Conservation (phyloP, 768 basidiomycete species). For the Lactarius evosmus region DNA sequence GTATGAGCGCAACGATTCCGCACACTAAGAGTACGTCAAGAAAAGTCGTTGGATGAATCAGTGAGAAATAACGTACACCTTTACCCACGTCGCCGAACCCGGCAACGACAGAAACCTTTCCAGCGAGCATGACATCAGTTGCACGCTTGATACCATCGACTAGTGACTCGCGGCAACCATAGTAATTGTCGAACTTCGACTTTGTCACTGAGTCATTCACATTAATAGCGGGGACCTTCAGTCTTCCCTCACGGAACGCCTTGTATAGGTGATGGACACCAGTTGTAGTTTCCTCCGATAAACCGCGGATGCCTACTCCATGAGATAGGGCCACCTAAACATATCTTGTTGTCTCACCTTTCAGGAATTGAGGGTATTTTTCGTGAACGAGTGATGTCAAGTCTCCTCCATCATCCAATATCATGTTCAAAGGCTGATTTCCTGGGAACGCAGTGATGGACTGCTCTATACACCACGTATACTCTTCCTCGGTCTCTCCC, state of each 20-base stretch:
- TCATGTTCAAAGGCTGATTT: conserved; percentile 91
- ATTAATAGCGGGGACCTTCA: conserved; percentile 98
- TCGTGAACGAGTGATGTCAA: conserved; percentile 93
- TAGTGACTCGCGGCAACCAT: conserved; percentile 98
- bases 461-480: conserved; percentile 97
- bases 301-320: conserved; percentile 72
- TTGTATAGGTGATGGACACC: conserved; percentile 99
- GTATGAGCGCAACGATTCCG: conserved; percentile 95
- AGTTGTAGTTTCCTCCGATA: conserved; percentile 99
- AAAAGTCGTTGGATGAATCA: background rate
- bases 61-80: conserved; percentile 62
- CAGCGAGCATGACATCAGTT: conserved; percentile 99
- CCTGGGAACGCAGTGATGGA: conserved; percentile 83
- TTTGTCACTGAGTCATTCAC: conserved; percentile 99
- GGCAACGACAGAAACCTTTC: conserved; percentile 98
- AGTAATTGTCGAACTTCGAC: conserved; percentile 99
- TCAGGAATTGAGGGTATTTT: conserved; percentile 88
- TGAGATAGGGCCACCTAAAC: conserved; percentile 18
- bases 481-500: conserved; percentile 99
- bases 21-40: conserved; percentile 56
- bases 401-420: conserved; percentile 98
- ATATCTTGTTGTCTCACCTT: conserved; percentile 43
- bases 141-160: conserved; percentile 99
- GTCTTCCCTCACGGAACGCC: conserved; percentile 90
- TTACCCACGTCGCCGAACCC: conserved; percentile 99